Base-by-base conservation (phyloP, 2,329 filamentous ascomycete species). In the Penicillium hordei region DNA sequence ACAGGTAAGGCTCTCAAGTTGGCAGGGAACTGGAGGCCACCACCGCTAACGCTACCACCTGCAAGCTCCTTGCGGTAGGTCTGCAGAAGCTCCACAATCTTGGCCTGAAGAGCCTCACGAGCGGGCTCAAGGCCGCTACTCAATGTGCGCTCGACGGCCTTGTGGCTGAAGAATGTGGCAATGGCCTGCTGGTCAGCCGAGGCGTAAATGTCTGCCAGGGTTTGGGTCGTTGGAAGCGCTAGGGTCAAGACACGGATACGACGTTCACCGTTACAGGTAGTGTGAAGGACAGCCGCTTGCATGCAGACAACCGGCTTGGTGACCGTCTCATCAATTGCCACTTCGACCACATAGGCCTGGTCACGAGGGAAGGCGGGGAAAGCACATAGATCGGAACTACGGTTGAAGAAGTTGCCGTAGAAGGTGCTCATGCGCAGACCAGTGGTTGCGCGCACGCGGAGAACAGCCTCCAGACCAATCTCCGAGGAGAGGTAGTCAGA, bases 401-500 rank as follows among this genome's bases (percentile, higher is more conserved):
- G 86, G 81, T 97, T 99, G 83, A 99, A 99, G 78, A 99, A 99
- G 80, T 99, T 99, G 66, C 94, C 94, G 76, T 97, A 99, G 78
- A 99, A 99, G 2, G 93, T 93, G 79, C 88, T 96, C 90, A 97
- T 97, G 53, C 94, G 87, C 58, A 99, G 79, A 52, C 94, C 94
- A 25, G 93, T 97, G 2, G 93, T 97, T 19, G 94, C 94, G 65
- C 94, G 89, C 39, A 99, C 94, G 72, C 94, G 89, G 55, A 99
- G 87, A 38, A 99, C 94, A 43, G 94, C 94, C 77, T 99, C 94
- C 36, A 99, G 79, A 0, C 93, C 94, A 71, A 99, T 97, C 75
- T 99, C 94, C 0, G 93, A 88, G 10, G 93, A 97, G n/a, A 99
- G 81, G 71, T 94, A 96, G 72, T 97, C 93, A 69, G 92, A 96